A percentile compares a stretch with the other conserved stretches of the same genome.
These are phyloP conservation scores for Paracamarosporium sp. DNA, from an alignment of 2,329 filamentous ascomycete genomes.

Conservation along the genomic window DNA sequence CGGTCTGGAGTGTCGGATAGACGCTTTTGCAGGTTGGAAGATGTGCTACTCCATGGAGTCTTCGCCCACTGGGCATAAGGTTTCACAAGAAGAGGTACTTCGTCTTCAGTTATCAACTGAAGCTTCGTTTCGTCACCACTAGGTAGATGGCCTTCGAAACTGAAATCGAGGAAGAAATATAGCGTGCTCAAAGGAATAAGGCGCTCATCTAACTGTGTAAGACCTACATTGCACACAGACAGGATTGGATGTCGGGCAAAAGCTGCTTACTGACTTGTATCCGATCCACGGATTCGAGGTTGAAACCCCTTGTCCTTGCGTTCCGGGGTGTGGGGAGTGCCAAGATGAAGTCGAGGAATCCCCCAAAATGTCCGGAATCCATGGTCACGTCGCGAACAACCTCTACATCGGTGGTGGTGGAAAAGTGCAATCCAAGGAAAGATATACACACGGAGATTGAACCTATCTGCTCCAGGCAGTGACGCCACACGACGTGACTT, in stretches of 20 bases:
- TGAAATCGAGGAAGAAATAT: constrained; percentile 6
- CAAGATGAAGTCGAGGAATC: neutral
- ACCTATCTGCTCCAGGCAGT: neutral
- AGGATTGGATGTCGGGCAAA: neutral
- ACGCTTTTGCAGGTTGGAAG: neutral
- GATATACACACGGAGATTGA: neutral
- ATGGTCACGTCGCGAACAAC: neutral
- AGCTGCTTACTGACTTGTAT: neutral
- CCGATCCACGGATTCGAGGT: neutral
- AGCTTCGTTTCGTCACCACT: neutral
- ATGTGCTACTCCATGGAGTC: neutral
- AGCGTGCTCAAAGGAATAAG: constrained; percentile 2
- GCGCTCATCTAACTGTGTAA: constrained; percentile 6
- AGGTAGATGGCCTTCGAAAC: constrained; percentile 7
- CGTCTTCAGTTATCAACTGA: constrained; percentile 3
- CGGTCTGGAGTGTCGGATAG: neutral
- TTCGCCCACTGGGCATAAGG: constrained; percentile 8
- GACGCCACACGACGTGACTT: neutral
- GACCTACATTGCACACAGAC: neutral
- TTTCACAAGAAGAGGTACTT: neutral
- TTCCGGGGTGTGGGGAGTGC: neutral
- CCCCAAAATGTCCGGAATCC: neutral
- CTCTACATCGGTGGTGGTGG: neutral
- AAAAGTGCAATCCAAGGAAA: too few relatives aligned
- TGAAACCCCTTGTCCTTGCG: neutral